Evolutionary conservation across 2,329 filamentous ascomycete genomes (phyloP).

Genomic region (Apiospora rasikravindrae): DNA sequence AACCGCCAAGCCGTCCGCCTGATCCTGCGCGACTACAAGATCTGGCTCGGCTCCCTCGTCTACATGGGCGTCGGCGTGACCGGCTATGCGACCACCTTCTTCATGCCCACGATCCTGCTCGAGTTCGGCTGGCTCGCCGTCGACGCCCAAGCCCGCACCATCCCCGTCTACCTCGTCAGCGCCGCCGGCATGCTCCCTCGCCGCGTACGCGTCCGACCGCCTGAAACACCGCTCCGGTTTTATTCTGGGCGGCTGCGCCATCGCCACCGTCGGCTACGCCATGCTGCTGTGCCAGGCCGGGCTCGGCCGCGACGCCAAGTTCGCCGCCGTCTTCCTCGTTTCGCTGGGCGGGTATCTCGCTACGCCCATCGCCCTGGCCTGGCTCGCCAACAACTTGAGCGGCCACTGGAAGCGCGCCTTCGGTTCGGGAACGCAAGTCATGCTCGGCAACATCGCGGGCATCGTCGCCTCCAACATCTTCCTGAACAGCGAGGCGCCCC

Average conservation of each 20-base stretch:
- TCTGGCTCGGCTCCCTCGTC: constrained; percentile 43
- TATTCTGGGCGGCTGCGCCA: constrained; percentile 35
- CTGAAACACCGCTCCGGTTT: constrained; percentile 42
- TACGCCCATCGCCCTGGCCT: constrained; percentile 46
- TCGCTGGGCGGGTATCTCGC: constrained; percentile 41
- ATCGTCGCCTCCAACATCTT: constrained; percentile 44
- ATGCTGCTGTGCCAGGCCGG: constrained; percentile 39
- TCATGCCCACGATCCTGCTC: constrained; percentile 48
- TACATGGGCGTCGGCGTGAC: constrained; percentile 40
- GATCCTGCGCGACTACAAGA: constrained; percentile 46
- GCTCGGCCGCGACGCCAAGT: constrained; percentile 38
- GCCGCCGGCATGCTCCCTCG: constrained; percentile 37
- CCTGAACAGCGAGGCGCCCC: constrained; percentile 38
- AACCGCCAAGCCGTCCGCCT: constrained; percentile 35
- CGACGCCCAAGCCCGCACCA: constrained; percentile 43
- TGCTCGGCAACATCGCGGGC: constrained; percentile 52
- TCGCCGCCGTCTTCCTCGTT: constrained; percentile 44
- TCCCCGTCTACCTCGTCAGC: constrained; percentile 44
- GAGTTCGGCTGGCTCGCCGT: constrained; percentile 45
- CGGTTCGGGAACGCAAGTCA: constrained; percentile 54
- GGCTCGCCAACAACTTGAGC: constrained; percentile 58
- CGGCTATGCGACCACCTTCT: constrained; percentile 43
- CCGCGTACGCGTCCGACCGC: constrained; percentile 41
- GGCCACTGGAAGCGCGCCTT: constrained; percentile 59
- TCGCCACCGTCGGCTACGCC: constrained; percentile 40